A percentile compares a stretch with the other conserved stretches of the same genome.
These are phyloP conservation scores for Pilobolus umbonatus DNA, from an alignment of 192 early-diverging fungal genomes.

Conservation along the genomic window DNA sequence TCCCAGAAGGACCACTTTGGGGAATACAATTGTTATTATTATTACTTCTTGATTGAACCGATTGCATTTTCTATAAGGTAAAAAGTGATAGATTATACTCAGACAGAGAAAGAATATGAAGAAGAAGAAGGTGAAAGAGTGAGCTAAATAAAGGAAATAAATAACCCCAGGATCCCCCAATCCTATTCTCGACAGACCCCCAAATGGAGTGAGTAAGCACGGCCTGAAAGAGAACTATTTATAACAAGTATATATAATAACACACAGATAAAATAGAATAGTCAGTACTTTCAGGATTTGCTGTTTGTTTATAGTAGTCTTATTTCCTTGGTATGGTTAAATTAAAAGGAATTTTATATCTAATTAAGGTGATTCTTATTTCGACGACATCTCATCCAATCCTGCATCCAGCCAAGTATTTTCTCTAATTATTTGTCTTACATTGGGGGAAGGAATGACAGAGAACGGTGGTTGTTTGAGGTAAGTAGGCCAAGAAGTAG, in stretches of 20 bases:
- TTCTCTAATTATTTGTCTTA: not conserved
- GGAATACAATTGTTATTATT: not conserved
- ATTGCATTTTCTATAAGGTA: slow-evolving; percentile 11
- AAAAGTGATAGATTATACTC: not conserved
- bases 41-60: slow-evolving; percentile 2
- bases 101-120: not conserved
- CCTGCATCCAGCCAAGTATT: slow-evolving; percentile 7
- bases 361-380: slow-evolving; percentile 9
- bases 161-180: not conserved
- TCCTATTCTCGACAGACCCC: too few species aligned
- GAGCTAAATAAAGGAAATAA: slow-evolving; percentile 8
- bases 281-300: slow-evolving; percentile 3
- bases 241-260: not conserved
- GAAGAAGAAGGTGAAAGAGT: not conserved
- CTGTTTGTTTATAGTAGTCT: slow-evolving; percentile 6
- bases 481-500: not conserved
- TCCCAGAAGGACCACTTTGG: not conserved
- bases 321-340: slow-evolving; percentile 11
- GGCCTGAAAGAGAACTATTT: not conserved
- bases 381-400: slow-evolving; percentile 9
- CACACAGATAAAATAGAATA: slow-evolving; percentile 2
- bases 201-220: slow-evolving; percentile 11
- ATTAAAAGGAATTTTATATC: slow-evolving; percentile 10
- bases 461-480: not conserved
- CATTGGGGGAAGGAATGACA: not conserved